Base-by-base conservation (phyloP, 768 basidiomycete species). In the Boletus sensibilis region DNA sequence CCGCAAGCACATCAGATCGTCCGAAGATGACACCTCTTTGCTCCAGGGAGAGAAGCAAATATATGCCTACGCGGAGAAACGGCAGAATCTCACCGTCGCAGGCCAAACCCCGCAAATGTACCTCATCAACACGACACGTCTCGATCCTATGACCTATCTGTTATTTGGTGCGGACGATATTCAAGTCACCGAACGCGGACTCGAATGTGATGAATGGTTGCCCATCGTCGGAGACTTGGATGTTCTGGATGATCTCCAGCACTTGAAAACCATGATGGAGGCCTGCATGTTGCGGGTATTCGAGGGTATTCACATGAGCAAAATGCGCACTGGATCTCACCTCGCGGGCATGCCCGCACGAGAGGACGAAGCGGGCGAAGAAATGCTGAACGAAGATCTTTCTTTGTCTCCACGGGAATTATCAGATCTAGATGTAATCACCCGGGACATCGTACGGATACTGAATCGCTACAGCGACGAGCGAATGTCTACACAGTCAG, bases 131-230 rank as follows among this genome's bases (percentile, higher is more conserved):
- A 94, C 92, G 13, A 94, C 92, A 1, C 85, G 86, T 43, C 75
- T 98, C 25, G 93, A 96, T 67, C 90, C 90, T 10, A 78, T 98
- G 79, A 87, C 87, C 5, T 96, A 94, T 69, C 79, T 96, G 70
- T 78, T 98, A 12, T 96, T 98, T 64, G 95, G 94, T 7, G 94
- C 93, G 0, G 85, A 92, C 70, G 81, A 86, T 48, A 79, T 94
- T 31, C 74, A 82, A 57, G 84, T 89, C 40, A 82, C 82, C 0
- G 81, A 84, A 38, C 79, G 82, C 18, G 92, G 93, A 7, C 70
- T 98, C 48, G 86, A 88, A 65, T 94, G 92, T 65, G 95, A 98
- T 65, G 85, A 83, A 42, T 98, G 95, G 94, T 74, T 98, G 12
- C 92, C 94, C 21, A 80, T 95, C 44, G 79, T 87, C 37, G 90